Evolutionary conservation across 148 eudicot species (phyloP), one percentile per base, ranked within the genome.

Genomic region (Pouteria glomerata): DNA sequence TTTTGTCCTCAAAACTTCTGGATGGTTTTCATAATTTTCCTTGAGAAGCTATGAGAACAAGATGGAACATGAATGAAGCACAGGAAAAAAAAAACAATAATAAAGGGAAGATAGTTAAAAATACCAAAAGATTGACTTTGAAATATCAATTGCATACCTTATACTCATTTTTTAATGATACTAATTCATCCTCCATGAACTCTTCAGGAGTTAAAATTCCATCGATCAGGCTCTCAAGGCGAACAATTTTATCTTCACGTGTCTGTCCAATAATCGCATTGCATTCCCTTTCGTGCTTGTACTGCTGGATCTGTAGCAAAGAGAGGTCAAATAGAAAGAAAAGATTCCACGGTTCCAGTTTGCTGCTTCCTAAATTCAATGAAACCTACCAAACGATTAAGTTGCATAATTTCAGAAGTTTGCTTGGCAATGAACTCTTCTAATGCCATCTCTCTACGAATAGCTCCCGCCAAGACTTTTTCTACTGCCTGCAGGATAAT

Each of bases 221-320:
- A 85, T 96, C 99, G 96, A 96, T 90, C 70, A 91, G 82, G 85
- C 87, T 84, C 86, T 91, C 98, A 77, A 95, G 96, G 50, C 93
- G 96, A 76, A 74, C 81, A 68, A 95, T 95, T 79, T 95, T 95
- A 75, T 95, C 98, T 80, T 95, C 98, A 33, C 98, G 85, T 37
- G 89, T 88, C 76, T 86, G 93, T 50, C 87, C 89, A 61, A 95
- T 89, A 62, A 95, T 89, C 27, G 87, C 85, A 76, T 84, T 92
- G 85, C 99, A 92, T 77, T 96, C 99, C 73, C 99, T 84, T 87
- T 92, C 97, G 73, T 96, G 97, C 77, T 92, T 96, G 77, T 90
- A 92, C 70, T 96, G 98, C 72, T 95, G 97, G 73, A 95, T 86
- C 98, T 95, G 93, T 51, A 83, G 57, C 39, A 21, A 65, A 68